Evolutionary conservation across 345 rosid species (phyloP).

Genomic region (Populus tremula): DNA sequence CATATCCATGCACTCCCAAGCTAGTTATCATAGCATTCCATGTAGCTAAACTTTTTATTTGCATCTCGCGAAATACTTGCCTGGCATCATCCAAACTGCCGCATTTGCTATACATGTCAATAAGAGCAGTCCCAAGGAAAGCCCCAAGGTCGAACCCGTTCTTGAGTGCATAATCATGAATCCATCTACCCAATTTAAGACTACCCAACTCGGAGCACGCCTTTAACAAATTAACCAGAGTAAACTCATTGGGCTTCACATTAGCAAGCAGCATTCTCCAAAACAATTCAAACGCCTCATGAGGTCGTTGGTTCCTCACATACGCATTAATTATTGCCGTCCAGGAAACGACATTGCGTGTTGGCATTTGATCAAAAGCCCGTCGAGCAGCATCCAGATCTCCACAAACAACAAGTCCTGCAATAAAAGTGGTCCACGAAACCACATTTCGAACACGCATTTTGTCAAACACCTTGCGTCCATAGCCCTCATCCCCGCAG

Average conservation of each 20-base stretch:
- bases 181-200: slow-evolving; percentile 53
- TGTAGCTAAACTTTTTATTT: slow-evolving; percentile 54
- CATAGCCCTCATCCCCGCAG: slow-evolving; percentile 41
- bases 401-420: slow-evolving; percentile 54
- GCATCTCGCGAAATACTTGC: slow-evolving; percentile 51
- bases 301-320: slow-evolving; percentile 41
- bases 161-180: slow-evolving; percentile 58
- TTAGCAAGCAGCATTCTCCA: slow-evolving; percentile 50
- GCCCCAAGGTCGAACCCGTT: slow-evolving; percentile 47
- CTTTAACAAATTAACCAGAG: slow-evolving; percentile 54
- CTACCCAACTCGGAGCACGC: slow-evolving; percentile 58
- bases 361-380: slow-evolving; percentile 54
- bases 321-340: slow-evolving; percentile 65
- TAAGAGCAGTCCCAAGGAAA: slow-evolving; percentile 68
- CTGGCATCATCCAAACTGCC: slow-evolving; percentile 58
- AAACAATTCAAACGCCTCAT: slow-evolving; percentile 60
- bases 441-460: slow-evolving; percentile 53
- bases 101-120: slow-evolving; percentile 61
- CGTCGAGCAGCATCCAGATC: slow-evolving; percentile 46
- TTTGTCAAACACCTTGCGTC: slow-evolving; percentile 49
- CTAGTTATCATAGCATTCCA: slow-evolving; percentile 84
- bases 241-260: slow-evolving; percentile 61
- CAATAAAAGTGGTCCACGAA: slow-evolving; percentile 67
- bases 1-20: slow-evolving; percentile 75
- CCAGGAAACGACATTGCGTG: slow-evolving; percentile 67